Percentiles rank a stretch among this genome's conserved stretches.
phyloP scores from a whole-genome alignment of 805 yeast genomes.

The Hanseniaspora thailandica region DNA sequence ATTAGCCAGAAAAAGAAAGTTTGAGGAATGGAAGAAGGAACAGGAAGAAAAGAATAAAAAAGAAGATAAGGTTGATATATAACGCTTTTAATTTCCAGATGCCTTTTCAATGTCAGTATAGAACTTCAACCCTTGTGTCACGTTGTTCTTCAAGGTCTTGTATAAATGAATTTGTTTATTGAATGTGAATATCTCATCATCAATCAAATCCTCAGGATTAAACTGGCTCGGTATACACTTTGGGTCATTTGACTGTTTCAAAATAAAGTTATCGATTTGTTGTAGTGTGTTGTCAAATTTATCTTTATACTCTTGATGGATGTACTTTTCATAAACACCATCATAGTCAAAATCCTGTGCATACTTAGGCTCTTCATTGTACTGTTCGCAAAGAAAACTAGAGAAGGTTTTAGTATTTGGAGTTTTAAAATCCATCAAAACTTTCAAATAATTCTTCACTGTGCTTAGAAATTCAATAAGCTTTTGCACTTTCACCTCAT shows the following conservation, averaged over 20 bases:
- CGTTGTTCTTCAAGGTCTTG: not conserved
- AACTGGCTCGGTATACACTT: not conserved
- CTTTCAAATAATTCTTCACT: not conserved
- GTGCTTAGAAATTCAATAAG: not conserved
- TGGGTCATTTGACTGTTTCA: not conserved
- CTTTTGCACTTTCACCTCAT: not conserved
- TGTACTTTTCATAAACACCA: not conserved
- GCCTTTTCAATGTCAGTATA: constrained; percentile 14
- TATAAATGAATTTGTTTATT: not conserved
- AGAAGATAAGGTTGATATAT: not conserved
- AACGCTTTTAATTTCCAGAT: not conserved
- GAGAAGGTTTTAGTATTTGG: not conserved
- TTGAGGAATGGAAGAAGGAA: constrained; percentile 34
- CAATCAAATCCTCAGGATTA: not conserved
- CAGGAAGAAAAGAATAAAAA: not conserved
- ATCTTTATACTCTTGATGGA: not conserved
- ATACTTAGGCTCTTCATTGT: not conserved
- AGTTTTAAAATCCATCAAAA: not conserved
- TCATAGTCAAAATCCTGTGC: not conserved
- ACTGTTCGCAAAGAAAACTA: not conserved
- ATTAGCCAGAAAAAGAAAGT: constrained; percentile 41
- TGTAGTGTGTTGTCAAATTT: not conserved
- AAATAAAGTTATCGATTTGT: not conserved
- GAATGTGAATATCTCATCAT: not conserved
- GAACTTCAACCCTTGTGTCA: constrained; percentile 24